Conservation (phyloP, 345 rosid genomes). For the Arabidopsis suecica region DNA sequence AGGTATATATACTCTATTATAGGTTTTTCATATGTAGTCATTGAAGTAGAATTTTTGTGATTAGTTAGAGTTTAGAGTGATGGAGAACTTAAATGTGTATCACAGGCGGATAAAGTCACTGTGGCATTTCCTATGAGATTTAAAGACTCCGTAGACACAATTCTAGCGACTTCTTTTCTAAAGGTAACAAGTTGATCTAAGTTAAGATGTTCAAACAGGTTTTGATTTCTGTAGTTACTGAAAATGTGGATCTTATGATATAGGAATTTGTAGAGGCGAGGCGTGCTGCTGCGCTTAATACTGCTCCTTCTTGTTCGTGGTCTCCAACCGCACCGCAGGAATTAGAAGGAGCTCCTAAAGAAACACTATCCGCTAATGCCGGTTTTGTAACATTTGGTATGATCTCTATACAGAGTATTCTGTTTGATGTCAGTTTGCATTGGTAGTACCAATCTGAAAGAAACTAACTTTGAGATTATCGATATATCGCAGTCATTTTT, state of each 20-base stretch:
- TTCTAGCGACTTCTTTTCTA: constrained; percentile 88
- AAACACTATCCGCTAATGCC: constrained; percentile 84
- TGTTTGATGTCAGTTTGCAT: not conserved
- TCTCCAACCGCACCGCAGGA: constrained; percentile 77
- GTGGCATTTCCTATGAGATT: constrained; percentile 97
- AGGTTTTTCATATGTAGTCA: not conserved
- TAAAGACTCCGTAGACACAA: constrained; percentile 76
- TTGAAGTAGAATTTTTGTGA: not conserved
- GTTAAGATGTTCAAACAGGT: not conserved
- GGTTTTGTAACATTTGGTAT: constrained; percentile 98
- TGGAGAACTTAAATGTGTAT: constrained; percentile 21
- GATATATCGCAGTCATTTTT: constrained; percentile 67
- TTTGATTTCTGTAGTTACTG: not conserved
- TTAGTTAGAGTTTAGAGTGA: constrained; percentile 23
- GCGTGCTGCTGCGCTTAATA: constrained; percentile 76
- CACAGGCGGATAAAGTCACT: constrained; percentile 83
- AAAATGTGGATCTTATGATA: constrained; percentile 8
- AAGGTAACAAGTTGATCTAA: constrained; percentile 58
- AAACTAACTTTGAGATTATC: constrained; percentile 17
- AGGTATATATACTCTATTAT: constrained; percentile 51
- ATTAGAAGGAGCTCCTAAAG: constrained; percentile 70
- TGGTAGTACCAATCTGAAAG: constrained; percentile 14
- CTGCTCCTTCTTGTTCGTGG: constrained; percentile 89
- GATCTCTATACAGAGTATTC: constrained; percentile 7
- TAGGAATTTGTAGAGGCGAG: constrained; percentile 97